Evolutionary conservation across 2,329 filamentous ascomycete species (phyloP).

Genomic region (Dothideomycetes sp.): DNA sequence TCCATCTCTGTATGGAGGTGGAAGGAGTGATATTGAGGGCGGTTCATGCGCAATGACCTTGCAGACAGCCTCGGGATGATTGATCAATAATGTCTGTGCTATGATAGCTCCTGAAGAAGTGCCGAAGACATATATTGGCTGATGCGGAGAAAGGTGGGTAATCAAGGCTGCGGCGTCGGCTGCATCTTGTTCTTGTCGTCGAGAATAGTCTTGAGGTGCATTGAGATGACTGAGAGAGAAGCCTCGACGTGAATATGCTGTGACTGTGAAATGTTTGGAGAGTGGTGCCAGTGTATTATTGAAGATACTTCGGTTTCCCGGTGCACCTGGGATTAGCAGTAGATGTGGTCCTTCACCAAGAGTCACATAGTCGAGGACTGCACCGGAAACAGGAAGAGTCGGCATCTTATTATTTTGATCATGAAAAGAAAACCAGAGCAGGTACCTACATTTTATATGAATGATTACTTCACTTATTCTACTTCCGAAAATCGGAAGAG

Average conservation of each 20-base stretch:
- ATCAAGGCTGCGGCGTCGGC: background rate
- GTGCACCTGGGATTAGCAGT: conserved; percentile 1
- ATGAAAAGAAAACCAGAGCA: too few relatives aligned
- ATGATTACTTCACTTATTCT: too few relatives aligned
- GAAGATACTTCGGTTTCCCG: background rate
- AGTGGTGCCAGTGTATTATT: background rate
- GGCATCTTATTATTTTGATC: background rate
- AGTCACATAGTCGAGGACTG: background rate
- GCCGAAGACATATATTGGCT: background rate
- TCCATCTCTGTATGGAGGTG: background rate
- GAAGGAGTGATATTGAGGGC: background rate
- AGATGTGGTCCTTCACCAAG: background rate
- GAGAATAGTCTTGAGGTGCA: background rate
- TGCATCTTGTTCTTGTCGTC: background rate
- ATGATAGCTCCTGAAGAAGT: conserved; percentile 2
- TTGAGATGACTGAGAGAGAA: background rate
- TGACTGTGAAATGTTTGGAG: background rate
- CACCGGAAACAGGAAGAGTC: background rate
- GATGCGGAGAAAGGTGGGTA: background rate
- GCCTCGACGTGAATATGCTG: background rate
- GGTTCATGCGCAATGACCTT: background rate
- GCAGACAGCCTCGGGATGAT: background rate
- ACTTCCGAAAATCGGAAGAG: background rate
- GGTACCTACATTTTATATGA: too few relatives aligned
- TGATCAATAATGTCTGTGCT: background rate